Evolutionary conservation across 2,329 filamentous ascomycete genomes (phyloP).

Genomic region (Exutisphaerella laricina): DNA sequence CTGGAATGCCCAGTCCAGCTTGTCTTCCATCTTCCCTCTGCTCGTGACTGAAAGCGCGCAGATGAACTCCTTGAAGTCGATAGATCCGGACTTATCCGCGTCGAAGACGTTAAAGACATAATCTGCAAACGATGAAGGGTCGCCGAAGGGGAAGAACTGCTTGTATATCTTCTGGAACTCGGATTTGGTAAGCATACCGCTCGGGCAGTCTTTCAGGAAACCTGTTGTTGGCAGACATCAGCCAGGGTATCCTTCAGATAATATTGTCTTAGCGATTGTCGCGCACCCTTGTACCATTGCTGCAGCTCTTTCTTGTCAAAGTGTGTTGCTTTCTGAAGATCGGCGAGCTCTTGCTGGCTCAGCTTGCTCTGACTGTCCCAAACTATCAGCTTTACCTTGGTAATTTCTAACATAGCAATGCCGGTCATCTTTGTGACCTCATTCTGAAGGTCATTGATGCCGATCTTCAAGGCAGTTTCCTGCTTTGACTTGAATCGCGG

Average conservation of each 20-base stretch:
- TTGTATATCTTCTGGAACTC: slow-evolving; percentile 99
- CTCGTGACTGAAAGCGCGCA: slow-evolving; percentile 95
- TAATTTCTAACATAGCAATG: slow-evolving; percentile 25
- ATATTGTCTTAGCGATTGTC: neutral
- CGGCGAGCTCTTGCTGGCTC: slow-evolving; percentile 88
- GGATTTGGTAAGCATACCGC: slow-evolving; percentile 92
- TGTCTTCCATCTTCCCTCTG: slow-evolving; percentile 98
- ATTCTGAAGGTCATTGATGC: slow-evolving; percentile 29
- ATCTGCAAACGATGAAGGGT: slow-evolving; percentile 94
- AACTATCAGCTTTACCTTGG: slow-evolving; percentile 29
- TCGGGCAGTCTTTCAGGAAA: slow-evolving; percentile 97
- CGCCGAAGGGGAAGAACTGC: slow-evolving; percentile 98
- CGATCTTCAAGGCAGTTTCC: slow-evolving; percentile 30
- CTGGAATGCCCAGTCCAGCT: slow-evolving; percentile 98
- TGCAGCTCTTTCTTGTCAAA: slow-evolving; percentile 99
- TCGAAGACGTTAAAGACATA: slow-evolving; percentile 99
- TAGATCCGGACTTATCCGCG: slow-evolving; percentile 91
- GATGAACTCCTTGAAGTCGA: slow-evolving; percentile 99
- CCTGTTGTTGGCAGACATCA: too few species aligned
- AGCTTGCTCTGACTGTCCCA: slow-evolving; percentile 86
- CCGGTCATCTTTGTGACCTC: slow-evolving; percentile 29
- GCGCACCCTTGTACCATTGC: slow-evolving; percentile 98
- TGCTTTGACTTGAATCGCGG: slow-evolving; percentile 31
- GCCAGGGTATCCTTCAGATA: too few species aligned
- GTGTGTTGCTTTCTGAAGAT: slow-evolving; percentile 94